phyloP scores from a whole-genome alignment of 2,329 filamentous ascomycete genomes.

The Scytalidium lignicola region DNA sequence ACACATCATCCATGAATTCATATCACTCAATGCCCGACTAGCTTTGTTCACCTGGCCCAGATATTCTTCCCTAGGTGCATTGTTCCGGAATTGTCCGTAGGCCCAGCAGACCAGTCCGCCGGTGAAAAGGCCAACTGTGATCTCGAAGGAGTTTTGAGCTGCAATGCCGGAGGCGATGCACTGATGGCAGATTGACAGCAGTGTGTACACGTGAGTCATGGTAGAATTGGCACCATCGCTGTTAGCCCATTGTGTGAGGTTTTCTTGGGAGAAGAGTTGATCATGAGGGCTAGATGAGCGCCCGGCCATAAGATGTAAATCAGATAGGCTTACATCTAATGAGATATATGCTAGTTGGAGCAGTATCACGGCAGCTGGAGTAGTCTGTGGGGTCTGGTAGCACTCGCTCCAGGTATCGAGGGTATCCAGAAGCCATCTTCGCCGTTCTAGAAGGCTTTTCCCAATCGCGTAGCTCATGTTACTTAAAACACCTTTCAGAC shows the following conservation, averaged over 20 bases:
- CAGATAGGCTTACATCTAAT: constrained; percentile 20
- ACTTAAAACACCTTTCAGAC: constrained; percentile 19
- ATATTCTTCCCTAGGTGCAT: constrained; percentile 8
- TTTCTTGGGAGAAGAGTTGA: constrained; percentile 21
- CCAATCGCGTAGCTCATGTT: constrained; percentile 21
- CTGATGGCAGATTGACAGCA: constrained; percentile 17
- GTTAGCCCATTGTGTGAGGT: constrained; percentile 24
- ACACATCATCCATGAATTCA: constrained; percentile 25
- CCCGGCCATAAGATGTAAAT: constrained; percentile 25
- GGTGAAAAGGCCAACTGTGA: constrained; percentile 21
- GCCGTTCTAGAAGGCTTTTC: constrained; percentile 16
- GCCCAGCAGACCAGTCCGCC: constrained; percentile 25
- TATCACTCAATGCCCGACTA: constrained; percentile 15
- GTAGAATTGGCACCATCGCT: constrained; percentile 16
- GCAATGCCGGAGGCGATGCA: constrained; percentile 10
- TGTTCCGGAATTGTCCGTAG: constrained; percentile 17
- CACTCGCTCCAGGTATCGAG: constrained; percentile 22
- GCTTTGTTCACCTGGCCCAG: constrained; percentile 17
- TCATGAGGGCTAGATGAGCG: constrained; percentile 19
- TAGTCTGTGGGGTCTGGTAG: constrained; percentile 11
- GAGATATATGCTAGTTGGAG: constrained; percentile 20
- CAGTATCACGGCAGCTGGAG: constrained; percentile 14
- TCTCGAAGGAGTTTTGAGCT: constrained; percentile 17
- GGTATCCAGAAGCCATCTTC: constrained; percentile 20
- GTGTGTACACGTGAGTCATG: constrained; percentile 20